phyloP scores from a whole-genome alignment of 1,284 basidiomycete genomes.

The Takashimella tepidaria region DNA sequence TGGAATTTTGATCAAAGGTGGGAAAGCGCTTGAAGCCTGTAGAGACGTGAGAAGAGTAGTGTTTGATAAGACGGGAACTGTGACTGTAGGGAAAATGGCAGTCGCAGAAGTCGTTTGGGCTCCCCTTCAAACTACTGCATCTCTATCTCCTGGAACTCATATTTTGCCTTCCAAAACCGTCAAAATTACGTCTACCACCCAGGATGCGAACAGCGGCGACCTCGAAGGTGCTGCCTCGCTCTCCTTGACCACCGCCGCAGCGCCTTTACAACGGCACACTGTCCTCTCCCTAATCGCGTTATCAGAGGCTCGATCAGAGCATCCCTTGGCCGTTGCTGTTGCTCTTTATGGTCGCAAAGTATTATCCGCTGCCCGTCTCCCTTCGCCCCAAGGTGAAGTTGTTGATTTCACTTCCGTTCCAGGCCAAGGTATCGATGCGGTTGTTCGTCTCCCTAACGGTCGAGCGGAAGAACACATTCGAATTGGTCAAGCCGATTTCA shows the following conservation, averaged over 20 bases:
- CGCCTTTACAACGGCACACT: constrained; percentile 53
- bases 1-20: constrained; percentile 97
- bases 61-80: constrained; percentile 96
- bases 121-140: constrained; percentile 30
- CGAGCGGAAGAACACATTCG: constrained; percentile 52
- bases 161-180: constrained; percentile 3
- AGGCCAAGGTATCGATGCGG: constrained; percentile 79
- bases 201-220: constrained; percentile 19
- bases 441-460: constrained; percentile 52
- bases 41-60: constrained; percentile 74
- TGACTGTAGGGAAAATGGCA: constrained; percentile 78
- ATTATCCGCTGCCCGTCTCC: constrained; percentile 51
- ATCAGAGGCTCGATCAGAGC: constrained; percentile 87
- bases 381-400: constrained; percentile 51
- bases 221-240: constrained; percentile 19
- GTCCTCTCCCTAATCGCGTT: constrained; percentile 76
- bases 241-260: constrained; percentile 39
- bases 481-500: constrained; percentile 69
- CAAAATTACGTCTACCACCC: constrained; percentile 18
- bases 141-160: constrained; percentile 9
- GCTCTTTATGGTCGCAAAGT: constrained; percentile 71
- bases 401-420: constrained; percentile 74
- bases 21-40: constrained; percentile 87
- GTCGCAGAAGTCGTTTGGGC: constrained; percentile 76
- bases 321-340: constrained; percentile 90